Evolutionary conservation across 2,329 filamentous ascomycete species (phyloP).

Genomic region (Arthroderma uncinatum): DNA sequence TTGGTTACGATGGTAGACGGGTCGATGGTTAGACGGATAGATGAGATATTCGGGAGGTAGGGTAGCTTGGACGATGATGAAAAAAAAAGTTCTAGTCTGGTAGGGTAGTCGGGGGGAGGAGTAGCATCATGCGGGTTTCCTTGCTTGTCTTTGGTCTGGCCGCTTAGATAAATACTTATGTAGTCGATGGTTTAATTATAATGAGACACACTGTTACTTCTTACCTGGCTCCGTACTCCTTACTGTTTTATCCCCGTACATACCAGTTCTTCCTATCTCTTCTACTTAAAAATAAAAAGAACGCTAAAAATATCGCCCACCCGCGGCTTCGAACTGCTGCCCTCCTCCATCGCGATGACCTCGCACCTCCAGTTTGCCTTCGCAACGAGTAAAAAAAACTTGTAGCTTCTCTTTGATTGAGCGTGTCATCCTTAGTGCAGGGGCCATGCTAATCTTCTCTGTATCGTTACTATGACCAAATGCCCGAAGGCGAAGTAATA

Average conservation of each 20-base stretch:
- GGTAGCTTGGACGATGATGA: neutral
- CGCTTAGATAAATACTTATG: slow-evolving; percentile 2
- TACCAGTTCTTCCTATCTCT: neutral
- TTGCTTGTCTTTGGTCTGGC: neutral
- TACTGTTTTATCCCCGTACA: neutral
- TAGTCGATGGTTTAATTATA: slow-evolving; percentile 3
- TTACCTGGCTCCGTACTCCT: neutral
- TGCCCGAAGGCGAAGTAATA: slow-evolving; percentile 34
- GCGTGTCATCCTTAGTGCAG: slow-evolving; percentile 91
- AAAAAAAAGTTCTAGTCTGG: neutral
- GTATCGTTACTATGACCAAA: slow-evolving; percentile 59
- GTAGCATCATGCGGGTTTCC: slow-evolving; percentile 1
- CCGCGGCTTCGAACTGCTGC: neutral
- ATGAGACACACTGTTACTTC: neutral
- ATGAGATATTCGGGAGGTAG: neutral
- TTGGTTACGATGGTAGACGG: neutral
- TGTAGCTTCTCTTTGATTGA: slow-evolving; percentile 67
- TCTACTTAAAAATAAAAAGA: neutral
- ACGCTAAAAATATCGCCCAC: neutral
- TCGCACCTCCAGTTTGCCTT: neutral
- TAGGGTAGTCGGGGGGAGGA: neutral
- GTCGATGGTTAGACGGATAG: neutral
- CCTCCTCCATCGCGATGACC: neutral
- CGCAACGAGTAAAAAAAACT: slow-evolving; percentile 46
- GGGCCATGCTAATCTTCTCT: slow-evolving; percentile 77